Evolutionary conservation across 2,329 filamentous ascomycete species (phyloP).

Genomic region (Fusarium camptoceras): DNA sequence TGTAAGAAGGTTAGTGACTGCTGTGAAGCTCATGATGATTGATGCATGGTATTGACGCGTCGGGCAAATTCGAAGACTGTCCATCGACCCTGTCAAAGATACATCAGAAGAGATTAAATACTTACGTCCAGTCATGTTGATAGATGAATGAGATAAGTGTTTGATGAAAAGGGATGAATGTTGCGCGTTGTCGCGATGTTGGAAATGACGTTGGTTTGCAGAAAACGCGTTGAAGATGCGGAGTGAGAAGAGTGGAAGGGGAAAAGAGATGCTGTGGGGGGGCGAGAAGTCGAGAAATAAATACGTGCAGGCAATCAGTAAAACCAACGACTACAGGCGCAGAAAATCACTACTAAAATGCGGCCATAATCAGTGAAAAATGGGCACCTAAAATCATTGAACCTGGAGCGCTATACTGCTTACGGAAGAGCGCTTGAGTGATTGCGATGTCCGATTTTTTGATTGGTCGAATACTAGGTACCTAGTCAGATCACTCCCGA

Average conservation of each 20-base stretch:
- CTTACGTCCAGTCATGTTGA: slow-evolving; percentile 81
- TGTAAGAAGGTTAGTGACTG: slow-evolving; percentile 63
- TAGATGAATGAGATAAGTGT: slow-evolving; percentile 47
- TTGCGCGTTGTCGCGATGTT: slow-evolving; percentile 46
- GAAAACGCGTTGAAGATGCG: slow-evolving; percentile 42
- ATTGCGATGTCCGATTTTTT: slow-evolving; percentile 37
- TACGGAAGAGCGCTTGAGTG: slow-evolving; percentile 25
- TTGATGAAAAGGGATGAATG: slow-evolving; percentile 46
- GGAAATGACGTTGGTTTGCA: slow-evolving; percentile 42
- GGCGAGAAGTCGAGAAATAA: slow-evolving; percentile 49
- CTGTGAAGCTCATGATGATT: slow-evolving; percentile 8
- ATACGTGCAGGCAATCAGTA: slow-evolving; percentile 55
- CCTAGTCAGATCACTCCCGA: slow-evolving; percentile 32
- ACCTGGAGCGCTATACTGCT: slow-evolving; percentile 20
- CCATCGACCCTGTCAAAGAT: background rate
- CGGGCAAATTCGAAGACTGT: background rate
- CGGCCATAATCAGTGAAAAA: slow-evolving; percentile 46
- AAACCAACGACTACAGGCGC: slow-evolving; percentile 29
- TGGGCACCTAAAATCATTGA: slow-evolving; percentile 21
- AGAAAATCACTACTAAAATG: slow-evolving; percentile 35
- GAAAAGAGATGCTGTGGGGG: slow-evolving; percentile 45
- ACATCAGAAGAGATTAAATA: slow-evolving; percentile 45
- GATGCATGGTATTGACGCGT: background rate
- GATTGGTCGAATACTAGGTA: slow-evolving; percentile 27
- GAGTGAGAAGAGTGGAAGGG: slow-evolving; percentile 40